Conservation (phyloP, 371 early-diverging fungal species). For the Circinella minor region DNA sequence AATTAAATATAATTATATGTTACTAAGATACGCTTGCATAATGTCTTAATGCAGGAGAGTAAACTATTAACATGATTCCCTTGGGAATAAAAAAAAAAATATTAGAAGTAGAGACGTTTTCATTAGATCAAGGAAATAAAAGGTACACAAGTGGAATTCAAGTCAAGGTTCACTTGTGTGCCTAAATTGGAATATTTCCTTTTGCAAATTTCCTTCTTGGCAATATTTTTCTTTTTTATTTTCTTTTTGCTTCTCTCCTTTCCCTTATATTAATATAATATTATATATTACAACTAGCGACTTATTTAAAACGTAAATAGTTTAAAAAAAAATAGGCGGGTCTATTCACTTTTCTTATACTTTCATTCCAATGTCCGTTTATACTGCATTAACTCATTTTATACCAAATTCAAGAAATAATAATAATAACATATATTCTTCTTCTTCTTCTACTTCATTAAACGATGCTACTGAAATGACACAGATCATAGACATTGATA, state of each 20-base stretch:
- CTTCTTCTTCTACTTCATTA: slow-evolving; percentile 1
- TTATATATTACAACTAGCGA: neutral
- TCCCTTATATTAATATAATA: neutral
- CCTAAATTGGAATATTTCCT: neutral
- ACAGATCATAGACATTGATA: slow-evolving; percentile 35
- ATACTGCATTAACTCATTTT: slow-evolving; percentile 1
- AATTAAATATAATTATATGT: slow-evolving; percentile 4
- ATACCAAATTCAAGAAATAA: slow-evolving; percentile 1
- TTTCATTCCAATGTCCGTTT: slow-evolving; percentile 5
- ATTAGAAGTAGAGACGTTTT: slow-evolving; percentile 46
- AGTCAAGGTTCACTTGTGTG: slow-evolving; percentile 32
- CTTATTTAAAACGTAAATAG: neutral
- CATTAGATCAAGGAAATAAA: slow-evolving; percentile 28
- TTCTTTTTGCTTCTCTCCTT: slow-evolving; percentile 3
- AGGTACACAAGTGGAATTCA: slow-evolving; percentile 40
- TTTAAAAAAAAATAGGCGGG: slow-evolving; percentile 1
- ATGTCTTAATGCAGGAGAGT: too few species aligned
- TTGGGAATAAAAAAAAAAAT: neutral
- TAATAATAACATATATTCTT: neutral
- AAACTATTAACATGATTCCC: neutral
- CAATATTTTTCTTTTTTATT: neutral
- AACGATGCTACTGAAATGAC: slow-evolving; percentile 43
- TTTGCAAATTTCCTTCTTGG: neutral
- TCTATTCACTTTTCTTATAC: neutral
- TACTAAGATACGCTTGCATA: neutral